Percentiles rank a stretch among this genome's conserved stretches.
Conservation (phyloP, 2,329 filamentous ascomycete species). For the Fusarium sp. region DNA sequence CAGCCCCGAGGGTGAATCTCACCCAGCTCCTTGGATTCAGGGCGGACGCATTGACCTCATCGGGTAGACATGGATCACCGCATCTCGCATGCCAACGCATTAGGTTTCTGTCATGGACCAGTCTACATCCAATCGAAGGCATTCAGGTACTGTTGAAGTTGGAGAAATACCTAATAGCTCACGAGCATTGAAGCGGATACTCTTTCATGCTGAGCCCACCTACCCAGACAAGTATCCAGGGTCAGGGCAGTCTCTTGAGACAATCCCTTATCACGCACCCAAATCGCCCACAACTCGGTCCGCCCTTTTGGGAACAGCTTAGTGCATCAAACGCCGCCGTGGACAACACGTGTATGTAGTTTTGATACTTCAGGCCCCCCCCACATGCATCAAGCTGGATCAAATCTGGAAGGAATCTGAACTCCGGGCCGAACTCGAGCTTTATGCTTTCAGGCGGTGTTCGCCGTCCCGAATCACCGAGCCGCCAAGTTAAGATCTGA, state of each 20-base stretch:
- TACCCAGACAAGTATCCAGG: slow-evolving; percentile 3
- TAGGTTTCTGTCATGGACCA: slow-evolving; percentile 19
- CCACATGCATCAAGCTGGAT: slow-evolving; percentile 8
- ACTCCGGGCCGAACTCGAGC: slow-evolving; percentile 32
- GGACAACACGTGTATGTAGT: slow-evolving; percentile 6
- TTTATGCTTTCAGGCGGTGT: slow-evolving; percentile 37
- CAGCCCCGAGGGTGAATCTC: slow-evolving; percentile 15
- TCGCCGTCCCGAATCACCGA: slow-evolving; percentile 48
- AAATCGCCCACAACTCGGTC: slow-evolving; percentile 5
- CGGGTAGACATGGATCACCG: slow-evolving; percentile 29
- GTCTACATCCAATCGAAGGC: slow-evolving; percentile 11
- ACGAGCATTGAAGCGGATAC: slow-evolving; percentile 20
- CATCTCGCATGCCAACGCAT: slow-evolving; percentile 30
- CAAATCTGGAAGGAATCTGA: slow-evolving; percentile 29
- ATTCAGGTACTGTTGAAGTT: slow-evolving; percentile 6
- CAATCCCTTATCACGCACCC: slow-evolving; percentile 9
- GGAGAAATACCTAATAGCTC: slow-evolving; percentile 6
- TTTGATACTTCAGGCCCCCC: not conserved
- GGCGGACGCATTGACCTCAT: slow-evolving; percentile 36
- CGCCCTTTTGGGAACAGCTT: slow-evolving; percentile 16
- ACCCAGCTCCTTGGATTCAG: slow-evolving; percentile 37
- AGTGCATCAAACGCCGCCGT: slow-evolving; percentile 18
- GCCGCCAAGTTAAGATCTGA: slow-evolving; percentile 46
- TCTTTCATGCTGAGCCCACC: slow-evolving; percentile 14
- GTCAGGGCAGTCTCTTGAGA: slow-evolving; percentile 23